A percentile compares a stretch with the other conserved stretches of the same genome.
Conservation (phyloP, 768 basidiomycete genomes). For the Coprinopsis strossmayeri region DNA sequence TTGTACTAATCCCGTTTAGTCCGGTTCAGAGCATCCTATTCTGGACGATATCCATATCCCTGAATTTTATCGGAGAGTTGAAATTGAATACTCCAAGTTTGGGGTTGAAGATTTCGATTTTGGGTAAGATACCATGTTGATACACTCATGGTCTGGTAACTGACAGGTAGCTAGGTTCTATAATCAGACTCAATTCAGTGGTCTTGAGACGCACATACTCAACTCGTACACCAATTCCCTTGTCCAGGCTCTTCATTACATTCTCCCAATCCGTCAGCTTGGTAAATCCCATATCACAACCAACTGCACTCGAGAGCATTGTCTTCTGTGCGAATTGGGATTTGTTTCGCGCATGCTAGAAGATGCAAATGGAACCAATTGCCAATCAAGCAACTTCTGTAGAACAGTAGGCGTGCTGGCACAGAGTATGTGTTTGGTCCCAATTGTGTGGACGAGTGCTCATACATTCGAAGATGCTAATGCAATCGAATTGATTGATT, state of each 20-base stretch:
- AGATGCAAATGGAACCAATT: constrained; percentile 90
- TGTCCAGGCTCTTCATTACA: constrained; percentile 87
- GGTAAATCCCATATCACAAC: constrained; percentile 92
- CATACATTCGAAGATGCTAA: constrained; percentile 43
- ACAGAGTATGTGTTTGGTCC: constrained; percentile 48
- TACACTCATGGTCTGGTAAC: neutral
- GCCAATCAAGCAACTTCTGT: constrained; percentile 96
- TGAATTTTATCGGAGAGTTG: constrained; percentile 80
- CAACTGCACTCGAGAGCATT: constrained; percentile 85
- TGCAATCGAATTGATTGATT: constrained; percentile 86
- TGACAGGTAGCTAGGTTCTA: constrained; percentile 60
- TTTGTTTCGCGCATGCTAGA: constrained; percentile 95
- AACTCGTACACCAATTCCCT: constrained; percentile 96
- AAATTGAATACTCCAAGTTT: constrained; percentile 98
- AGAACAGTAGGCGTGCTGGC: constrained; percentile 86
- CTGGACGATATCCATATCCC: constrained; percentile 61
- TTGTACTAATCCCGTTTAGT: constrained; percentile 15
- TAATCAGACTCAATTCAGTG: constrained; percentile 86
- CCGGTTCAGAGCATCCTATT: constrained; percentile 46
- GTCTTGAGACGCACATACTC: constrained; percentile 93
- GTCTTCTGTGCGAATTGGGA: constrained; percentile 90
- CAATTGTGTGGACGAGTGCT: neutral
- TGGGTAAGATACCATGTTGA: constrained; percentile 45
- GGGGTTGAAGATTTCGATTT: constrained; percentile 99
- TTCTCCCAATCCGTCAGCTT: constrained; percentile 63